Percentiles rank a stretch among this genome's conserved stretches.
Evolutionary conservation across 495 filamentous ascomycete species (phyloP).

Genomic region (Hypoxylon cercidicola): DNA sequence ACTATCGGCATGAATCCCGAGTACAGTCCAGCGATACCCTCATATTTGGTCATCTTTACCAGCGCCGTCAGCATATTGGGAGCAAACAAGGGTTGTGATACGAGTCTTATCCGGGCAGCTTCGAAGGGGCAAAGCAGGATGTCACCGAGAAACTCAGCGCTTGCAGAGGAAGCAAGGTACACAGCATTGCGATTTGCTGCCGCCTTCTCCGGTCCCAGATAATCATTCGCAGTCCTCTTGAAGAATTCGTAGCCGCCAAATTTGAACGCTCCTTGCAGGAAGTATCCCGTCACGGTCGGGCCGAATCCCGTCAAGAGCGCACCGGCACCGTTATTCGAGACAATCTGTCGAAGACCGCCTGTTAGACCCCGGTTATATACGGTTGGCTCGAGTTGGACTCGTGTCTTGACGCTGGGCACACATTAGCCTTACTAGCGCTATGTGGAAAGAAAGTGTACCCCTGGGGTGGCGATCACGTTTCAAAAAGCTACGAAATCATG

Average conservation of each 20-base stretch:
- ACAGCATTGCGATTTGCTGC: conserved; percentile 74
- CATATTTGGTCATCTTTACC: conserved; percentile 70
- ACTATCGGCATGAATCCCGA: conserved; percentile 79
- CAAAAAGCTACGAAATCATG: conserved; percentile 31
- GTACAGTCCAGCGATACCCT: conserved; percentile 77
- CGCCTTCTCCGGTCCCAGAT: conserved; percentile 71
- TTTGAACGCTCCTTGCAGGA: conserved; percentile 81
- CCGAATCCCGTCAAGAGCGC: conserved; percentile 78
- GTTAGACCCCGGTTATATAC: conserved; percentile 77
- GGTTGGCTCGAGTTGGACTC: conserved; percentile 77
- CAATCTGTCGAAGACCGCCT: conserved; percentile 74
- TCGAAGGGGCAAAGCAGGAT: conserved; percentile 80
- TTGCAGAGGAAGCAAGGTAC: conserved; percentile 75
- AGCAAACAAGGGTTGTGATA: conserved; percentile 76
- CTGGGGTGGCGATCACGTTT: conserved; percentile 15
- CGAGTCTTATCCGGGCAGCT: conserved; percentile 78
- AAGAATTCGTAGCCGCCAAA: conserved; percentile 83
- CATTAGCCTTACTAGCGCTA: conserved; percentile 28
- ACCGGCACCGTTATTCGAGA: conserved; percentile 72
- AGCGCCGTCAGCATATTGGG: conserved; percentile 70
- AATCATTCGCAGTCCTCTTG: conserved; percentile 76
- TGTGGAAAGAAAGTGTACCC: conserved; percentile 3
- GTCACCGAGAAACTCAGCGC: conserved; percentile 77
- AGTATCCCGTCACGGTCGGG: conserved; percentile 77
- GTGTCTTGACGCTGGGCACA: conserved; percentile 72